These are phyloP conservation scores for Papiliotrema laurentii DNA, from an alignment of 1,284 basidiomycete genomes.

Conservation along the genomic window DNA sequence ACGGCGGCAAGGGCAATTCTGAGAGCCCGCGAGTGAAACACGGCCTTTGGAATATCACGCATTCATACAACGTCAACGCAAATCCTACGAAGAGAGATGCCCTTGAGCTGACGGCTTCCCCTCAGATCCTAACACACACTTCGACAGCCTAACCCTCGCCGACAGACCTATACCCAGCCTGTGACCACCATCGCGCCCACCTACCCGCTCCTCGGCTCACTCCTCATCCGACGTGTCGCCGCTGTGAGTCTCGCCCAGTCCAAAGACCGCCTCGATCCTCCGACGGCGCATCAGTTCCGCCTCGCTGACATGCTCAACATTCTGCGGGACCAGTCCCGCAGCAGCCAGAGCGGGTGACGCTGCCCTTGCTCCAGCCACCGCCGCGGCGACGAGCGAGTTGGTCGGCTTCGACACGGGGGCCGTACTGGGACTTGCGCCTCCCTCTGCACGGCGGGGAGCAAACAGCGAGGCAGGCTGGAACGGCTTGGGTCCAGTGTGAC, in stretches of 20 bases:
- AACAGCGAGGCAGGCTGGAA: neutral
- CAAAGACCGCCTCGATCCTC: conserved; percentile 52
- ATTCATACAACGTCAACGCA: too few relatives aligned
- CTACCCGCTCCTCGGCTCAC: neutral
- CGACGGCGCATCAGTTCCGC: conserved; percentile 72
- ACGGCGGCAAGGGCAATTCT: too few relatives aligned
- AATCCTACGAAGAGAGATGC: too few relatives aligned
- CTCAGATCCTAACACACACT: too few relatives aligned
- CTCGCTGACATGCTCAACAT: conserved; percentile 61
- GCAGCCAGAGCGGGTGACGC: conserved; percentile 37
- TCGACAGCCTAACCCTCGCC: too few relatives aligned
- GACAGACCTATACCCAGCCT: too few relatives aligned
- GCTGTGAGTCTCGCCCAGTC: conserved; percentile 42
- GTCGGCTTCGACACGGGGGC: too few relatives aligned
- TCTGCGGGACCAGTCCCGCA: conserved; percentile 48
- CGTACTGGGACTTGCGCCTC: conserved; percentile 1
- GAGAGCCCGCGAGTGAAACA: too few relatives aligned
- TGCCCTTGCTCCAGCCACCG: conserved; percentile 36
- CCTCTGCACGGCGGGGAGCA: conserved; percentile 1
- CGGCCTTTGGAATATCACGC: too few relatives aligned
- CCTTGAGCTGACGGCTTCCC: too few relatives aligned
- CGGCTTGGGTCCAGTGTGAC: neutral
- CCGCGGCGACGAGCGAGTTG: conserved; percentile 33
- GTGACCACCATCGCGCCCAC: too few relatives aligned
- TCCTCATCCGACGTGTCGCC: conserved; percentile 22